Conservation (phyloP, 2,329 filamentous ascomycete genomes). For the Beauveria varroae region DNA sequence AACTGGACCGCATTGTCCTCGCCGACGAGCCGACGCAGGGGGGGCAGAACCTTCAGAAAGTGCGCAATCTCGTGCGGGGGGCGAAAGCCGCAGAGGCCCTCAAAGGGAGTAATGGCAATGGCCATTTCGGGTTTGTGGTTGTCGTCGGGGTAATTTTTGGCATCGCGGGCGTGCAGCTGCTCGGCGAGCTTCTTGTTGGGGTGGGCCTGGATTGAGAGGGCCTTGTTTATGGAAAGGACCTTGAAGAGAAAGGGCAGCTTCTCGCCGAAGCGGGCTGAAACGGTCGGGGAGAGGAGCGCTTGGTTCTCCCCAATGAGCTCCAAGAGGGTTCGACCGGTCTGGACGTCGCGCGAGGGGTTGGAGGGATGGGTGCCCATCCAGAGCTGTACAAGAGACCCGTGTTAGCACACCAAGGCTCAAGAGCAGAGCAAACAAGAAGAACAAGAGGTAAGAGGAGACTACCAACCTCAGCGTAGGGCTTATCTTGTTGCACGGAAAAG, state of each 20-base stretch:
- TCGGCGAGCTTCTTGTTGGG: conserved; percentile 90
- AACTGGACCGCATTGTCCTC: conserved; percentile 54
- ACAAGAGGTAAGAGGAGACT: too few relatives aligned
- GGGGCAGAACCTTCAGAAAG: conserved; percentile 56
- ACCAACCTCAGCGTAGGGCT: conserved; percentile 85
- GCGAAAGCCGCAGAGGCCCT: conserved; percentile 92
- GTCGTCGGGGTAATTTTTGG: conserved; percentile 95
- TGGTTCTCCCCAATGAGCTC: conserved; percentile 85
- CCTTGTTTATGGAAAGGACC: conserved; percentile 91
- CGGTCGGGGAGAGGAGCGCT: conserved; percentile 65
- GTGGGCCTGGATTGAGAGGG: conserved; percentile 93
- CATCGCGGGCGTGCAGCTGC: conserved; percentile 74
- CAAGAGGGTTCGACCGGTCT: conserved; percentile 75
- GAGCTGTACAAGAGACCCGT: conserved; percentile 47
- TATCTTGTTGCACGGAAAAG: conserved; percentile 74
- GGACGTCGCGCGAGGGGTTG: conserved; percentile 83
- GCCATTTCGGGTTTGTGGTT: conserved; percentile 99
- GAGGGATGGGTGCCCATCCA: conserved; percentile 99
- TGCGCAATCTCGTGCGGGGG: conserved; percentile 79
- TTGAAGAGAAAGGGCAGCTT: conserved; percentile 97
- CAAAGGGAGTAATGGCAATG: conserved; percentile 92
- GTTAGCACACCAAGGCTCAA: background rate
- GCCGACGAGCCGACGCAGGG: conserved; percentile 60
- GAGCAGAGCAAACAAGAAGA: too few relatives aligned
- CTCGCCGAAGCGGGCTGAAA: conserved; percentile 66